These are phyloP conservation scores for Fusarium udum DNA, from an alignment of 2,329 filamentous ascomycete genomes.

Conservation along the genomic window DNA sequence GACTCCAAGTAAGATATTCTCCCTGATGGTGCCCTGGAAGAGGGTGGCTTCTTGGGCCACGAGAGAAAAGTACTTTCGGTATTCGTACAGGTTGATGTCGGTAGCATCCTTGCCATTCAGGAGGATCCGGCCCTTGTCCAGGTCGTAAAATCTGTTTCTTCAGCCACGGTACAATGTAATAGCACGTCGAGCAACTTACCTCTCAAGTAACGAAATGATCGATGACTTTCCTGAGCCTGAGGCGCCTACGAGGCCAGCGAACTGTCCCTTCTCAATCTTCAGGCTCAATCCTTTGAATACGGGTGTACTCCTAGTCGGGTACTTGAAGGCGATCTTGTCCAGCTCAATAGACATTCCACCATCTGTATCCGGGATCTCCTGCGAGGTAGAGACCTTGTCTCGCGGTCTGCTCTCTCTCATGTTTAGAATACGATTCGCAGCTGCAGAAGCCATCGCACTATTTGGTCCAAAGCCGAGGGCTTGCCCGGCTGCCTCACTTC, in stretches of 20 bases:
- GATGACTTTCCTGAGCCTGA: slow-evolving; percentile 79
- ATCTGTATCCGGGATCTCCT: slow-evolving; percentile 55
- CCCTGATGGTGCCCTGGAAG: slow-evolving; percentile 74
- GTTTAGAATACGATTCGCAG: slow-evolving; percentile 68
- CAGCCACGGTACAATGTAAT: background rate
- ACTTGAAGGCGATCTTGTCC: slow-evolving; percentile 66
- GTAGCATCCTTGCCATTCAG: slow-evolving; percentile 70
- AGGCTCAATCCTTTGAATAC: slow-evolving; percentile 71
- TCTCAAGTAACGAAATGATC: slow-evolving; percentile 71
- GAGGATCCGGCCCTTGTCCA: slow-evolving; percentile 69
- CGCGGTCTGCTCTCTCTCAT: slow-evolving; percentile 56
- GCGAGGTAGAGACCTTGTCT: slow-evolving; percentile 45
- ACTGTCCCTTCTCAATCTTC: slow-evolving; percentile 73
- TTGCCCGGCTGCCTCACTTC: slow-evolving; percentile 57
- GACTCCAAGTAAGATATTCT: slow-evolving; percentile 76
- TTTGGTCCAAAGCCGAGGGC: slow-evolving; percentile 73
- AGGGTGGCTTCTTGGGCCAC: slow-evolving; percentile 80
- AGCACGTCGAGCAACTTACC: slow-evolving; percentile 23
- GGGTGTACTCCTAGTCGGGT: slow-evolving; percentile 65
- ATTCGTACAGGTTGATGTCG: slow-evolving; percentile 66
- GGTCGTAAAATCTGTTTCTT: slow-evolving; percentile 71
- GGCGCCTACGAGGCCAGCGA: slow-evolving; percentile 75
- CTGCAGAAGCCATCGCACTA: slow-evolving; percentile 66
- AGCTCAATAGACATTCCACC: slow-evolving; percentile 67
- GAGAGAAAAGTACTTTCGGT: slow-evolving; percentile 72